Evolutionary conservation across 176 grass and related monocot species (phyloP).

Genomic region (Coix lacrymajobi): DNA sequence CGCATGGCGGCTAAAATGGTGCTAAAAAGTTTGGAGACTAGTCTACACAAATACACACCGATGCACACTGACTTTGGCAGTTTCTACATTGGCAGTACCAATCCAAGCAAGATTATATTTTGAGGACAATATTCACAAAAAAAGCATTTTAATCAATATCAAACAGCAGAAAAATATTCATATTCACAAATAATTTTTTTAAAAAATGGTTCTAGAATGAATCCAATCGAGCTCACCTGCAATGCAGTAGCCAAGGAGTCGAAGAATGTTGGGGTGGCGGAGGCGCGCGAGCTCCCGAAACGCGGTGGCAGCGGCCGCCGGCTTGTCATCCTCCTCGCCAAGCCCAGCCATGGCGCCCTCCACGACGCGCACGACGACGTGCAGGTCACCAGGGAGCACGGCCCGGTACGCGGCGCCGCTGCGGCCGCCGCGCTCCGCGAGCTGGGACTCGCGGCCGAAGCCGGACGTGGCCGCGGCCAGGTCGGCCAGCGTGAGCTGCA

Average conservation of each 20-base stretch:
- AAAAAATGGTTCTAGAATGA: too few species aligned
- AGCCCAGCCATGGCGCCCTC: constrained; percentile 33
- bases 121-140: not conserved
- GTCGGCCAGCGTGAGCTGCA: constrained; percentile 72
- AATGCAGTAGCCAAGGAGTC: constrained; percentile 86
- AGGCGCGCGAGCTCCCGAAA: constrained; percentile 70
- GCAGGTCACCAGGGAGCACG: constrained; percentile 64
- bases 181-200: too few species aligned
- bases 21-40: not conserved
- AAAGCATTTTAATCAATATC: not conserved
- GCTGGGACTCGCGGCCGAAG: constrained; percentile 84
- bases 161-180: not conserved
- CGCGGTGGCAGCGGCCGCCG: constrained; percentile 13
- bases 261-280: constrained; percentile 85
- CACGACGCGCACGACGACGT: constrained; percentile 75
- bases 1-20: not conserved
- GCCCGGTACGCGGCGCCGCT: constrained; percentile 84
- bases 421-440: constrained; percentile 61
- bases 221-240: constrained; percentile 31
- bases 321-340: constrained; percentile 30
- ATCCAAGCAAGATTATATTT: not conserved
- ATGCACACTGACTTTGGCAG: not conserved
- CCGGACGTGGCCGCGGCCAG: constrained; percentile 68
- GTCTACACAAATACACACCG: not conserved
- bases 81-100: not conserved